Conservation (phyloP, 2,329 filamentous ascomycete genomes). For the Verticillium isaacii region DNA sequence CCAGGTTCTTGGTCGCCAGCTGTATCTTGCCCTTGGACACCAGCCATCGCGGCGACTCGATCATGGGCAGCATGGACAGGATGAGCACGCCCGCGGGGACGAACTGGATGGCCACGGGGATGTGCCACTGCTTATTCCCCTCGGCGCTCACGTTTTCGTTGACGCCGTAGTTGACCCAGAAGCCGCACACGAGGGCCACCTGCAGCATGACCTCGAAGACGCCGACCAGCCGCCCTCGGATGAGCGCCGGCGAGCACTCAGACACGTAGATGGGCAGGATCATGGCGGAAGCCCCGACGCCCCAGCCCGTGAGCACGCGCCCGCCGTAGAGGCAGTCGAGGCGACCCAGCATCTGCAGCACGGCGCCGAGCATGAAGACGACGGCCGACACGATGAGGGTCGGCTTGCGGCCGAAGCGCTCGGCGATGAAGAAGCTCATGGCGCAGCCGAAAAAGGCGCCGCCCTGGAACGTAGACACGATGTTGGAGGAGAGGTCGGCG, state of each 20-base stretch:
- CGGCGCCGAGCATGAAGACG: conserved; percentile 44
- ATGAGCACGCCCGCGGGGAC: conserved; percentile 31
- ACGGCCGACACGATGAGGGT: conserved; percentile 46
- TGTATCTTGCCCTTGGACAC: conserved; percentile 28
- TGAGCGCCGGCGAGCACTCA: conserved; percentile 48
- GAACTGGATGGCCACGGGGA: conserved; percentile 36
- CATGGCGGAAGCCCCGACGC: conserved; percentile 44
- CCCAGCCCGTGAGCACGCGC: conserved; percentile 46
- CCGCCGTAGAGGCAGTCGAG: conserved; percentile 52
- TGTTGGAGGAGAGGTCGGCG: conserved; percentile 19
- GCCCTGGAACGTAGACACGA: conserved; percentile 44
- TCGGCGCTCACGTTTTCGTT: conserved; percentile 16
- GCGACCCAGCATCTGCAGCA: conserved; percentile 44
- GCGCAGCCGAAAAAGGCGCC: conserved; percentile 52
- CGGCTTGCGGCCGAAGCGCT: conserved; percentile 46
- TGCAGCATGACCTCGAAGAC: conserved; percentile 47
- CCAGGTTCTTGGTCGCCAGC: conserved; percentile 29
- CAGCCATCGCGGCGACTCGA: conserved; percentile 30
- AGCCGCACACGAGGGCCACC: conserved; percentile 44
- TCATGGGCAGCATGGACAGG: conserved; percentile 23
- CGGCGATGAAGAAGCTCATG: conserved; percentile 50
- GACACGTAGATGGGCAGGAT: conserved; percentile 54
- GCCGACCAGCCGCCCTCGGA: conserved; percentile 46
- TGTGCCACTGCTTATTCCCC: conserved; percentile 29
- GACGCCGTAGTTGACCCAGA: conserved; percentile 27